These are phyloP conservation scores for Alternaria rosae DNA, from an alignment of 2,329 filamentous ascomycete species.

Conservation along the genomic window DNA sequence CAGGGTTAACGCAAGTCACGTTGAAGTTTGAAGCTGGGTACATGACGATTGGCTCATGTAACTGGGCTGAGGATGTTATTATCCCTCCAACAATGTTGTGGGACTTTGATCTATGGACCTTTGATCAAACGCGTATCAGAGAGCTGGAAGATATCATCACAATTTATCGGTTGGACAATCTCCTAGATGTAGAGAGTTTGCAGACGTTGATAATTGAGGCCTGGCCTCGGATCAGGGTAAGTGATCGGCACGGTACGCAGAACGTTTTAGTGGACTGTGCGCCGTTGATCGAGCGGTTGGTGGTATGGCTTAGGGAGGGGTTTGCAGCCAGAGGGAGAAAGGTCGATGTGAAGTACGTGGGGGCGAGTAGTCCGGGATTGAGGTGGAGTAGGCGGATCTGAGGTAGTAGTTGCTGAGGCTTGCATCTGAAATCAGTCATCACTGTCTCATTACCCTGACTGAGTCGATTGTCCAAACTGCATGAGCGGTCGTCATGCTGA, in stretches of 20 bases:
- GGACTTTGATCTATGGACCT: neutral
- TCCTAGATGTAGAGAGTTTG: conserved; percentile 1
- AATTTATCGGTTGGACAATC: neutral
- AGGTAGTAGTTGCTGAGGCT: neutral
- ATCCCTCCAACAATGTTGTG: neutral
- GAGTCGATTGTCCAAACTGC: neutral
- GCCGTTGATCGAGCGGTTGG: conserved; percentile 3
- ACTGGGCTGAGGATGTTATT: neutral
- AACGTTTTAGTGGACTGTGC: conserved; percentile 1
- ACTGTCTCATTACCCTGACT: no score
- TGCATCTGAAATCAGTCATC: neutral
- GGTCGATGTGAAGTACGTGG: neutral
- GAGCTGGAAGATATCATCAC: neutral
- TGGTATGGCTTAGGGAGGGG: conserved; percentile 5
- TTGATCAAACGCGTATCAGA: neutral
- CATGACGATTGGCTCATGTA: neutral
- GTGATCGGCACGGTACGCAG: neutral
- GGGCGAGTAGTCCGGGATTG: neutral
- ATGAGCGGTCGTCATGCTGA: no score
- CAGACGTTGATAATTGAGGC: conserved; percentile 4
- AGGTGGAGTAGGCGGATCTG: conserved; percentile 1
- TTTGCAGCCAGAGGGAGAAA: conserved; percentile 1
- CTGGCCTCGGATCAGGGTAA: conserved; percentile 6
- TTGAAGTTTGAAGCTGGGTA: conserved; percentile 6
- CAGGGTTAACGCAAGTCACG: neutral